Conservation (phyloP, 2,329 filamentous ascomycete species). For the Fusarium redolens region DNA sequence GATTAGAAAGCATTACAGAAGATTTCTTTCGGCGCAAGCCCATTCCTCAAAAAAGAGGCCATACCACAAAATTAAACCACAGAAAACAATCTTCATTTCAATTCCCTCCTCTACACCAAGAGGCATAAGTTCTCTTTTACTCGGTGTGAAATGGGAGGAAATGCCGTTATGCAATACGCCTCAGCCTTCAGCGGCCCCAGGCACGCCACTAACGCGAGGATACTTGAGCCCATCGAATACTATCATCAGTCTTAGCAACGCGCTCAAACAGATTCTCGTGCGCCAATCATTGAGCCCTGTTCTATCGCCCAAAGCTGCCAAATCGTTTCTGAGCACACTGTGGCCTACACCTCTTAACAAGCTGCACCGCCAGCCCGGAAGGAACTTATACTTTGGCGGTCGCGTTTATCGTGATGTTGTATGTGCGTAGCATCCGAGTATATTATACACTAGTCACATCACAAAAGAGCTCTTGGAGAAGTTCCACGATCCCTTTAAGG, state of each 20-base stretch:
- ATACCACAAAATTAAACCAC: conserved; percentile 12
- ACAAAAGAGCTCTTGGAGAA: conserved; percentile 60
- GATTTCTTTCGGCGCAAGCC: conserved; percentile 43
- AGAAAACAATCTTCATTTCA: neutral
- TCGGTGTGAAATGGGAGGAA: conserved; percentile 60
- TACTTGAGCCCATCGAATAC: conserved; percentile 55
- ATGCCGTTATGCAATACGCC: conserved; percentile 56
- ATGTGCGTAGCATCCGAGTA: conserved; percentile 61
- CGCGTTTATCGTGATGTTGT: conserved; percentile 51
- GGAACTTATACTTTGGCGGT: conserved; percentile 59
- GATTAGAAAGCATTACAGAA: conserved; percentile 38
- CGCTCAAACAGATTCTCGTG: conserved; percentile 53
- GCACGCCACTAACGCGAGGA: conserved; percentile 51
- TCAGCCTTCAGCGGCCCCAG: conserved; percentile 49
- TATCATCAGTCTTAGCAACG: conserved; percentile 47
- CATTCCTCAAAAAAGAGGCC: conserved; percentile 10
- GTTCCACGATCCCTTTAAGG: conserved; percentile 61
- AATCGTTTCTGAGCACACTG: conserved; percentile 57
- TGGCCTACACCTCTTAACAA: conserved; percentile 53
- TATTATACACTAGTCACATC: conserved; percentile 63
- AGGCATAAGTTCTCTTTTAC: conserved; percentile 44
- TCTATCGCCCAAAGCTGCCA: conserved; percentile 55
- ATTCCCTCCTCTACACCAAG: neutral
- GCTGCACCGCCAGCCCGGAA: conserved; percentile 42
- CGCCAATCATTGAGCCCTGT: conserved; percentile 49